phyloP scores from a whole-genome alignment of 306 rosid genomes.

The Citrullus mucosospermus region DNA sequence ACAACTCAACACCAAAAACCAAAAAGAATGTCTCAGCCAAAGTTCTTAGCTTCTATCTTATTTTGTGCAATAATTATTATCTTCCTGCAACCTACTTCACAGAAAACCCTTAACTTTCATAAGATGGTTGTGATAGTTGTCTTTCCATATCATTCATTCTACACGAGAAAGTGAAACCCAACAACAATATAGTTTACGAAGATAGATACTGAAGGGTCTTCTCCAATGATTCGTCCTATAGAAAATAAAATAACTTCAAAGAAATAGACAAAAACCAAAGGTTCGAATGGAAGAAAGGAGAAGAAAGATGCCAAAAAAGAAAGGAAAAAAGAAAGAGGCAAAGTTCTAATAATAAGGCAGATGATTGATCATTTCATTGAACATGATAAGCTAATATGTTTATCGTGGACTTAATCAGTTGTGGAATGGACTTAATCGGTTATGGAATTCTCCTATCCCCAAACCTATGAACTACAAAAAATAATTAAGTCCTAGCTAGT shows the following conservation, averaged over 20 bases:
- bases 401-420: not conserved
- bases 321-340: not conserved
- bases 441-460: not conserved
- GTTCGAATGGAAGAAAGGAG: not conserved
- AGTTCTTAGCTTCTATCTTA: not conserved
- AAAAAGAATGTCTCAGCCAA: not conserved
- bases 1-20: not conserved
- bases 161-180: not conserved
- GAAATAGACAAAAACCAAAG: not conserved
- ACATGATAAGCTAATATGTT: not conserved
- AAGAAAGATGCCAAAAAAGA: not conserved
- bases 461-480: not conserved
- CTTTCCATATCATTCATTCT: not conserved
- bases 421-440: not conserved
- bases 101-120: not conserved
- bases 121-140: not conserved
- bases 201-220: not conserved
- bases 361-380: not conserved
- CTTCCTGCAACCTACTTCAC: not conserved
- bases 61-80: not conserved
- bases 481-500: not conserved
- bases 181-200: not conserved
- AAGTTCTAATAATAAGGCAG: too few relatives aligned
- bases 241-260: not conserved
- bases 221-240: not conserved